Conservation (phyloP, 139 green algal genomes). For the Chlorella sorokiniana region DNA sequence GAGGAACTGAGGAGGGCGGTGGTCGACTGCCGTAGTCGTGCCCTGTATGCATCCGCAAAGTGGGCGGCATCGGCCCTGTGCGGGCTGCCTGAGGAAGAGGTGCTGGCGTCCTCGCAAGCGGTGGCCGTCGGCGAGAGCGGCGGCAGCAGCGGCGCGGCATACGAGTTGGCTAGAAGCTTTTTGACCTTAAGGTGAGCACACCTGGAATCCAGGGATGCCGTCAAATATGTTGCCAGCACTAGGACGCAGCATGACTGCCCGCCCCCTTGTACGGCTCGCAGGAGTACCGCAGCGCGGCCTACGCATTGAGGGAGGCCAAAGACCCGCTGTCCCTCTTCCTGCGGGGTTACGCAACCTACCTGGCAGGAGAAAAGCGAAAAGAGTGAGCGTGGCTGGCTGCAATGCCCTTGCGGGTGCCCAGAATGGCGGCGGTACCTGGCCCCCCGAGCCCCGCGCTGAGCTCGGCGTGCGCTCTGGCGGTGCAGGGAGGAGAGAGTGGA, state of each 20-base stretch:
- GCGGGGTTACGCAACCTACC: slow-evolving; percentile 77
- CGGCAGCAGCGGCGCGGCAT: slow-evolving; percentile 26
- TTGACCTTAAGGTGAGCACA: slow-evolving; percentile 69
- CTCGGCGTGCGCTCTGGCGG: background rate
- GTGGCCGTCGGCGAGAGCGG: background rate
- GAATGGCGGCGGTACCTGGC: background rate
- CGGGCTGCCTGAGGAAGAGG: slow-evolving; percentile 54
- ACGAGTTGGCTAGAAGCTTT: slow-evolving; percentile 67
- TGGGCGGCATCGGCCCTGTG: slow-evolving; percentile 80
- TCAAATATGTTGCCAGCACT: background rate
- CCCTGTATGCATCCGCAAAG: slow-evolving; percentile 58
- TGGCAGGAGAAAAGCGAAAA: slow-evolving; percentile 87
- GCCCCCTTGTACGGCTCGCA: background rate
- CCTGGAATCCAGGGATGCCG: background rate
- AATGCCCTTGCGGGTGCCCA: too few species aligned
- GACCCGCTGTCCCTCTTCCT: slow-evolving; percentile 74
- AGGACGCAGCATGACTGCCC: background rate
- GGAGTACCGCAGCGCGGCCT: slow-evolving; percentile 82
- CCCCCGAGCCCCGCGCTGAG: background rate
- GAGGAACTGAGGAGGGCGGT: slow-evolving; percentile 63
- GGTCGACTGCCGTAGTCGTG: slow-evolving; percentile 51
- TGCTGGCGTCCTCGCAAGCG: background rate
- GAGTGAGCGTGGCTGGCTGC: slow-evolving; percentile 54
- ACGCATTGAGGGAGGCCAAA: slow-evolving; percentile 55
- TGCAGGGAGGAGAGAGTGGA: slow-evolving; percentile 77